Conservation (phyloP, 495 filamentous ascomycete species). For the Viridothelium virens region DNA sequence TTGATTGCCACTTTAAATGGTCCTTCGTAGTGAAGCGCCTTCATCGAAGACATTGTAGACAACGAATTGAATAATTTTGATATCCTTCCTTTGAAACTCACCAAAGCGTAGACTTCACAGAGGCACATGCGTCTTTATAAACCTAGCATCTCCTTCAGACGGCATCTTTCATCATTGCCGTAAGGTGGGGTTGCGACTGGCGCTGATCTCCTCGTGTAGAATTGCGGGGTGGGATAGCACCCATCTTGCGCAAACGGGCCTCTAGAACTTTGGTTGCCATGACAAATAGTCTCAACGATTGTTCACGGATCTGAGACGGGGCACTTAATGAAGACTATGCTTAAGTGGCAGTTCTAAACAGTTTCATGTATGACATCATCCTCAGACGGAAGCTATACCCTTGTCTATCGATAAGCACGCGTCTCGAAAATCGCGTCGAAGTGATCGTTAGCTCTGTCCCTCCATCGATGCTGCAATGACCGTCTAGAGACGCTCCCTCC, state of each 20-base stretch:
- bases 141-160: neutral
- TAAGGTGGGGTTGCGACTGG: neutral
- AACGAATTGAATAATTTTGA: neutral
- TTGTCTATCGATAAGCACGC: neutral
- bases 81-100: neutral
- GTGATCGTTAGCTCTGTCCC: neutral
- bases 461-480: no score
- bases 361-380: neutral
- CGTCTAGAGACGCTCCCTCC: no score
- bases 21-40: conserved; percentile 49
- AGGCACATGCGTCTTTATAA: neutral
- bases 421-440: neutral
- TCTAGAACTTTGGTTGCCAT: conserved; percentile 7
- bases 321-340: neutral
- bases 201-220: neutral
- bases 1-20: conserved; percentile 46
- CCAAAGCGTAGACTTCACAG: neutral
- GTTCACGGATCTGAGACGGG: neutral
- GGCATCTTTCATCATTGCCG: conserved; percentile 10
- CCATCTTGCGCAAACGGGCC: conserved; percentile 3
- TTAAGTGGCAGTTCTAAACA: neutral
- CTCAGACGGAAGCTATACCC: neutral
- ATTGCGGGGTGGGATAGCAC: conserved; percentile 3
- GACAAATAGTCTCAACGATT: neutral
- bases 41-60: conserved; percentile 33